A percentile compares a stretch with the other conserved stretches of the same genome.
Conservation (phyloP, 768 basidiomycete genomes). For the Collybia nuda region DNA sequence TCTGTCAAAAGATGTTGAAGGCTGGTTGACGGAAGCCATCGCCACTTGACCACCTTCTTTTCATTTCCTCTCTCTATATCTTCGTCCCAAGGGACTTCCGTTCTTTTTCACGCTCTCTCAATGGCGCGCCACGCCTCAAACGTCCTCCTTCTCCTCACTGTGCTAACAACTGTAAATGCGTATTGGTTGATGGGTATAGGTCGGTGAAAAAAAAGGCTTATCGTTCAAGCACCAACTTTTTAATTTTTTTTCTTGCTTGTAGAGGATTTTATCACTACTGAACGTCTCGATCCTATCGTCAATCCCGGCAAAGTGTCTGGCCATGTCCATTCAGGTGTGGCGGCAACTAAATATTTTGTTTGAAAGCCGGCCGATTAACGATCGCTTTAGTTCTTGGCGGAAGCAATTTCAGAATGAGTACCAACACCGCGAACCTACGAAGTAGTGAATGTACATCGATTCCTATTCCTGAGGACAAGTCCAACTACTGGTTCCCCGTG, state of each 20-base stretch:
- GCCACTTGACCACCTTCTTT: slow-evolving; percentile 17
- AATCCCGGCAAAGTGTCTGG: slow-evolving; percentile 43
- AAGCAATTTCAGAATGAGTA: slow-evolving; percentile 46
- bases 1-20: slow-evolving; percentile 5
- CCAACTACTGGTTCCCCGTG: slow-evolving; percentile 53
- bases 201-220: slow-evolving; percentile 17
- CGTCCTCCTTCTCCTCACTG: slow-evolving; percentile 27
- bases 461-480: slow-evolving; percentile 54
- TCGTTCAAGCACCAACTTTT: not conserved
- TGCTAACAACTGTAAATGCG: slow-evolving; percentile 33
- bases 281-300: slow-evolving; percentile 52
- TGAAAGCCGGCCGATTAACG: slow-evolving; percentile 1
- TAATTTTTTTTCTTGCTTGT: slow-evolving; percentile 1
- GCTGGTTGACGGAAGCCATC: slow-evolving; percentile 4
- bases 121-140: slow-evolving; percentile 26
- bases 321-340: slow-evolving; percentile 47
- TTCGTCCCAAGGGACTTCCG: slow-evolving; percentile 17
- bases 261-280: slow-evolving; percentile 45
- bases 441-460: slow-evolving; percentile 52
- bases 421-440: slow-evolving; percentile 39
- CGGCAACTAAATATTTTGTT: not conserved
- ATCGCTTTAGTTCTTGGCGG: slow-evolving; percentile 44
- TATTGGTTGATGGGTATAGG: slow-evolving; percentile 48
- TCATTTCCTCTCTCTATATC: slow-evolving; percentile 19
- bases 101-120: slow-evolving; percentile 23